Evolutionary conservation across 306 rosid species (phyloP), one percentile per base, ranked within the genome.

Genomic region (Trichosanthes cucumerina): DNA sequence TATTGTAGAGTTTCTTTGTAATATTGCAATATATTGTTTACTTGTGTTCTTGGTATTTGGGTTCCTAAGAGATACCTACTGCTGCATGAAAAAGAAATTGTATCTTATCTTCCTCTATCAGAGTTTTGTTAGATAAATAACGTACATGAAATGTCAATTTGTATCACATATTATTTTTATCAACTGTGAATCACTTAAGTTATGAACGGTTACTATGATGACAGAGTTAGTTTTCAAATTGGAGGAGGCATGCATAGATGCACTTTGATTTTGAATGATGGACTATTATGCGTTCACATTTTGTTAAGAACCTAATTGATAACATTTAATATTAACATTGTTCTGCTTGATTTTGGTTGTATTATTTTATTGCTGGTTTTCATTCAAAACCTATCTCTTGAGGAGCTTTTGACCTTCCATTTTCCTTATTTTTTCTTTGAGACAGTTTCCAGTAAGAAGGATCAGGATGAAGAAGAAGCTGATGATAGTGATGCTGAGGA

Each of bases 401-500:
- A 31, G 24, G 44, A 60, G 19, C 9, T 59, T 78, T 60, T 63
- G 46, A 83, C 21, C 26, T 57, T 7, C 46, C 6, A 19, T 10
- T 52, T 56, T 34, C n/a, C 3, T 68, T 69, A 12, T 56, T 82
- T 78, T 75, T 44, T 50, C 65, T 77, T 26, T 69, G 81, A 69
- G 86, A 79, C 86, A 87, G 93, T 23, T 78, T 83, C 93, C 36
- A 78, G 89, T 50, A 90, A 83, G 83, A 88, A 87, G n/a, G 88
- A 83, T 57, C 80, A 84, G 75, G 94, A 85, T 74, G 93, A 84
- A 78, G 93, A 86, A 79, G 90, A 79, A 78, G 89, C 79, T 54
- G 91, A 79, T 50, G 88, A 65, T 46, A 90, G 96, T 80, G 99
- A 91, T 74, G 84, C 72, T 59, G 98, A 92, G 57, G 93, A 90